These are phyloP conservation scores for Fusarium musae DNA, from an alignment of 2,329 filamentous ascomycete species.

Conservation along the genomic window DNA sequence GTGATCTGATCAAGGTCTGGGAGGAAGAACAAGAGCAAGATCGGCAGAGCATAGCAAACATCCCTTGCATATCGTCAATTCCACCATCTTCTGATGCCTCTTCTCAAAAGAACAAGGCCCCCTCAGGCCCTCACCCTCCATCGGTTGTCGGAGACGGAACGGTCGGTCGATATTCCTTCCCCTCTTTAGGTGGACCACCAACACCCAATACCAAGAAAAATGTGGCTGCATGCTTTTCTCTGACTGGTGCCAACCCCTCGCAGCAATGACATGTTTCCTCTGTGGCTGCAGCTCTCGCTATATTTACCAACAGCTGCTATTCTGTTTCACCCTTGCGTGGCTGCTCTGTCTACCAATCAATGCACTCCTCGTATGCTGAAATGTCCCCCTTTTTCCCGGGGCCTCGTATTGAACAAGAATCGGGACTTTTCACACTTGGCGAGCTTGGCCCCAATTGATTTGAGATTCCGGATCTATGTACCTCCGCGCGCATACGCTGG, in stretches of 20 bases:
- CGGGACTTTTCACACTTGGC: neutral
- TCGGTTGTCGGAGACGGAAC: slow-evolving; percentile 17
- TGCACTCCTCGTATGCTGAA: slow-evolving; percentile 24
- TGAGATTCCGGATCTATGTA: neutral
- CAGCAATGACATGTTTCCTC: neutral
- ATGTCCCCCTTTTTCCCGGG: neutral
- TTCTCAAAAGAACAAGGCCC: no score
- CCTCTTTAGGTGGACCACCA: neutral
- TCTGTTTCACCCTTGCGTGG: slow-evolving; percentile 28
- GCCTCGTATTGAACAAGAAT: slow-evolving; percentile 19
- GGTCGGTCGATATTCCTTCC: slow-evolving; percentile 1
- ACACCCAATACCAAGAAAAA: neutral
- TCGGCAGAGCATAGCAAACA: neutral
- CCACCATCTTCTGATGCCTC: neutral
- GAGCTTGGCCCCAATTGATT: neutral
- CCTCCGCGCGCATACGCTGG: slow-evolving; percentile 5
- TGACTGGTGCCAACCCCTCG: slow-evolving; percentile 25
- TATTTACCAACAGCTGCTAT: neutral
- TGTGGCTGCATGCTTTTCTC: slow-evolving; percentile 25
- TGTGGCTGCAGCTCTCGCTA: slow-evolving; percentile 24
- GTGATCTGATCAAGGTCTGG: neutral
- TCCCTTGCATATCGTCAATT: neutral
- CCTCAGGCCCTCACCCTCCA: slow-evolving; percentile 10
- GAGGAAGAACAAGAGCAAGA: neutral
- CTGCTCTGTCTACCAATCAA: slow-evolving; percentile 25